Base-by-base conservation (phyloP, 176 grass and related monocot species). In the Avena sativa region DNA sequence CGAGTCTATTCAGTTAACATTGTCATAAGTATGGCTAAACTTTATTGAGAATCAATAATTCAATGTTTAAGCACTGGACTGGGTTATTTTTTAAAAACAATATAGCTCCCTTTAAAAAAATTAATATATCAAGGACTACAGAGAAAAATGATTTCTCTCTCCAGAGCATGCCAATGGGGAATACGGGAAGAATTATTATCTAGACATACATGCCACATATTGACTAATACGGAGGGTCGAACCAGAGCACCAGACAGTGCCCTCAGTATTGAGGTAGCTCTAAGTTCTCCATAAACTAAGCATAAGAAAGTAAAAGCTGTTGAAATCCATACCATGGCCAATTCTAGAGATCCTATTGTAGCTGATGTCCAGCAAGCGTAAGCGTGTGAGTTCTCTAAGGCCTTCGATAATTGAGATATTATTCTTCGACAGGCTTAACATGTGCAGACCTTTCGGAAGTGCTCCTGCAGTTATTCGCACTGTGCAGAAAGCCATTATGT, bases 351-450 rank as follows among this genome's bases (percentile, higher is more conserved):
- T 96, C 49, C 92, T 93, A 71, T 98, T 98, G 60, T 96, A 86
- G 84, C 93, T 96, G 44, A 98, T 71, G 72, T 98, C 97, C 59
- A 98, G 67, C 80, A 98, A 82, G 44, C 97, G 92, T 44, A 98
- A 76, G 10, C 92, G 93, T 59, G 90, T 96, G 57, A 98, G 79
- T 83, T 98, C 97, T 86, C 88, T 94, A 69, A 98, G 94, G 52
- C 97, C 97, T 90, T 98, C 97, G 63, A 98, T 98, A 78, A 67
- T 66, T 62, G 94, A 91, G 52, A 98, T 98, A 61, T 94, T 89
- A 79, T 98, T 98, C 61, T 92, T 98, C 3, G 94, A 96, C 67
- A 98, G 83, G 76, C 95, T 98, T 88, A 98, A 85, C 97, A 94
- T 91, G 81, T 98, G 97, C 77, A 98, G 90, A 67, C 97, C 97